Conservation (phyloP, 176 grass and related monocot genomes). For the Luzula sylvatica region DNA sequence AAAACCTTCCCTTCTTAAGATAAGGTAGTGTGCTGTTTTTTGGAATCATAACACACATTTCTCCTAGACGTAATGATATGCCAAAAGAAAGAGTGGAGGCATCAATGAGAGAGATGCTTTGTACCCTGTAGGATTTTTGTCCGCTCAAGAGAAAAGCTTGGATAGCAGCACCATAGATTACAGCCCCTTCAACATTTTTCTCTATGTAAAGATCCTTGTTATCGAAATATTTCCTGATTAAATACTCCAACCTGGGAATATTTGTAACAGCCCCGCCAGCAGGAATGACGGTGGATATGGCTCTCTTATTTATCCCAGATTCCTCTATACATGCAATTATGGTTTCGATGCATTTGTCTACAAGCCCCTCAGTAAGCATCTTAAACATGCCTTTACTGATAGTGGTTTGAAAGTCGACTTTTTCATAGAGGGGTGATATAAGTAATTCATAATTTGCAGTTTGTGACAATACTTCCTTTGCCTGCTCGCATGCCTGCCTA, state of each 20-base stretch:
- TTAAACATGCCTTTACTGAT: background rate
- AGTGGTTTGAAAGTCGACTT: constrained; percentile 7
- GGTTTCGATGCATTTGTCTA: constrained; percentile 8
- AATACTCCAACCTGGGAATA: background rate
- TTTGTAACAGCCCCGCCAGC: constrained; percentile 10
- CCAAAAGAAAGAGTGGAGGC: no score
- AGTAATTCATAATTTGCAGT: no score
- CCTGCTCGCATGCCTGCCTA: constrained; percentile 20
- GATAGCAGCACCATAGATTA: constrained; percentile 15
- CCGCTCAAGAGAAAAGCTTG: constrained; percentile 3
- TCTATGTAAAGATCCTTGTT: constrained; percentile 20
- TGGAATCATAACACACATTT: no score
- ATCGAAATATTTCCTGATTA: background rate
- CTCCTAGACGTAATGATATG: no score
- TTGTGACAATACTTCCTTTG: constrained; percentile 15
- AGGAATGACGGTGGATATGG: constrained; percentile 7
- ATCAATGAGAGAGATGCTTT: no score
- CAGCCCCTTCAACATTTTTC: constrained; percentile 20
- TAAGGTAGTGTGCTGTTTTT: no score
- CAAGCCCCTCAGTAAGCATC: constrained; percentile 1
- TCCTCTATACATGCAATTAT: constrained; percentile 16
- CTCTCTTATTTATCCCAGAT: constrained; percentile 18
- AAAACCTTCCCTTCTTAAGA: no score
- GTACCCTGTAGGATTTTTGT: background rate
- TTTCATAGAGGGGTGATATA: constrained; percentile 14